These are phyloP conservation scores for Hydnum rufescens DNA, from an alignment of 768 basidiomycete genomes.

Conservation along the genomic window DNA sequence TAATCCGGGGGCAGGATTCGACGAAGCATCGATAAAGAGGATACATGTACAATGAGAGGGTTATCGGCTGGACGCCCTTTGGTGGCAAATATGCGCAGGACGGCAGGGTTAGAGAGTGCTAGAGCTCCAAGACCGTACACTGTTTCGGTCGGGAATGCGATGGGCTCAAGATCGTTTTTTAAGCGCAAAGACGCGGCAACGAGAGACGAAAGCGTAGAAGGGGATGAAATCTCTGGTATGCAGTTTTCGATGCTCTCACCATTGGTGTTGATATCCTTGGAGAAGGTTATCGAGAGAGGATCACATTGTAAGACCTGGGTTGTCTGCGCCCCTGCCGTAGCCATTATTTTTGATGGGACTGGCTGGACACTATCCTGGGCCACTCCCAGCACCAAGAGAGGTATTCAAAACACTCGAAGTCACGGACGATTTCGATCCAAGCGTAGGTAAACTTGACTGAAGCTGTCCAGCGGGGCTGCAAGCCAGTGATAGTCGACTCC, in stretches of 20 bases:
- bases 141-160: conserved; percentile 94
- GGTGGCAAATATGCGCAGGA: conserved; percentile 55
- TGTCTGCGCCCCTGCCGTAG: no score
- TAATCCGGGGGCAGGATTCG: conserved; percentile 52
- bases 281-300: background rate
- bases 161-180: conserved; percentile 26
- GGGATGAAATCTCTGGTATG: conserved; percentile 28
- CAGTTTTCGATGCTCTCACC: background rate
- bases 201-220: conserved; percentile 23
- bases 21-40: conserved; percentile 62
- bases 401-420: no score
- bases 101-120: conserved; percentile 41
- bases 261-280: no score
- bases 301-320: background rate
- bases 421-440: no score
- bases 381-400: no score
- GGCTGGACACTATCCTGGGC: no score
- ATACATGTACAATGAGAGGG: conserved; percentile 92
- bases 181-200: conserved; percentile 23
- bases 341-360: no score
- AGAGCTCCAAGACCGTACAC: conserved; percentile 94
- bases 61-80: conserved; percentile 93
- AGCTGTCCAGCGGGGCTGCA: no score
- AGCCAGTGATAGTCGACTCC: no score
- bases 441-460: no score